Evolutionary conservation across 2,329 filamentous ascomycete genomes (phyloP).

Genomic region (Pseudogymnoascus sp.): DNA sequence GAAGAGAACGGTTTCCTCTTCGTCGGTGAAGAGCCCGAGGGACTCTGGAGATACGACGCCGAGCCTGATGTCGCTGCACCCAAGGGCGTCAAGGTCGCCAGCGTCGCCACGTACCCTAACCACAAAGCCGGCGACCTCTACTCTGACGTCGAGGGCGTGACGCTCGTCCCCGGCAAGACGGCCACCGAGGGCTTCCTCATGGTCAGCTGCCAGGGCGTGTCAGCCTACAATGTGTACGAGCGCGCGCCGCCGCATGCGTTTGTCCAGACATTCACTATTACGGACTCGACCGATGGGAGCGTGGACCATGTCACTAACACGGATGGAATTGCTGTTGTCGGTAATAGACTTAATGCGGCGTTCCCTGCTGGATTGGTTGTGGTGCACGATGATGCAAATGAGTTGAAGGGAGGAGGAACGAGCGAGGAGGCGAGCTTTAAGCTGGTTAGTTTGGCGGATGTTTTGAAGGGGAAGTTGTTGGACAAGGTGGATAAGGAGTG

Average conservation of each 20-base stretch:
- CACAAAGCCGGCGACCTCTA: slow-evolving; percentile 34
- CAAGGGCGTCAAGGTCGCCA: slow-evolving; percentile 30
- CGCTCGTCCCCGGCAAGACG: slow-evolving; percentile 37
- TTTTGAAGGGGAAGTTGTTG: slow-evolving; percentile 24
- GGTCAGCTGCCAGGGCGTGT: slow-evolving; percentile 44
- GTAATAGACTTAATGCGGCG: slow-evolving; percentile 24
- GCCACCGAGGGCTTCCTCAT: slow-evolving; percentile 40
- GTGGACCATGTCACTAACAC: slow-evolving; percentile 46
- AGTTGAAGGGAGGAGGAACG: slow-evolving; percentile 37
- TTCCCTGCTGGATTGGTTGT: slow-evolving; percentile 40
- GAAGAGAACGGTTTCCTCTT: slow-evolving; percentile 42
- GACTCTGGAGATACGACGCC: slow-evolving; percentile 43
- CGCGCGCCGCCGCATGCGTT: slow-evolving; percentile 40
- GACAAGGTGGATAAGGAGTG: slow-evolving; percentile 31
- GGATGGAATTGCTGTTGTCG: slow-evolving; percentile 36
- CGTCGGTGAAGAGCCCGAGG: slow-evolving; percentile 43
- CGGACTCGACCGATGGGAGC: slow-evolving; percentile 31
- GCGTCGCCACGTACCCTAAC: slow-evolving; percentile 28
- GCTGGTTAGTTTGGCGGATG: slow-evolving; percentile 32
- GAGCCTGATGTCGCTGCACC: slow-evolving; percentile 35
- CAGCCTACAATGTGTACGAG: slow-evolving; percentile 42
- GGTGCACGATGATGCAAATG: slow-evolving; percentile 45
- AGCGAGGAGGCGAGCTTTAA: slow-evolving; percentile 43
- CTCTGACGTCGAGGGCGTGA: slow-evolving; percentile 46
- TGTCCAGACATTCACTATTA: slow-evolving; percentile 40